Evolutionary conservation across 495 filamentous ascomycete genomes (phyloP).

Genomic region (Glonium stellatum): DNA sequence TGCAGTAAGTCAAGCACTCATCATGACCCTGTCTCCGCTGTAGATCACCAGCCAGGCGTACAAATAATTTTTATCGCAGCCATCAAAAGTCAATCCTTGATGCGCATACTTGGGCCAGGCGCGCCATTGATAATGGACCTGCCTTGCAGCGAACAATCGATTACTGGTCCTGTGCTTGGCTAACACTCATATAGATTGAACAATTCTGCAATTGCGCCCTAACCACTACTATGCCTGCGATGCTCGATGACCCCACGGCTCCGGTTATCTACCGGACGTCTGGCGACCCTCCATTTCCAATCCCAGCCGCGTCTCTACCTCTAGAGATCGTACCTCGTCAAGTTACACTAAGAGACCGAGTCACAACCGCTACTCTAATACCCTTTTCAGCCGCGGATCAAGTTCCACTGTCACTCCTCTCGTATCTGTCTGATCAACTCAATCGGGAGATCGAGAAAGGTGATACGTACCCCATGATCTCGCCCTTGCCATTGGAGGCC

Average conservation of each 20-base stretch:
- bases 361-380: constrained; percentile 83
- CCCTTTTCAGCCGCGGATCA: constrained; percentile 71
- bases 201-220: neutral
- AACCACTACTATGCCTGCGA: constrained; percentile 63
- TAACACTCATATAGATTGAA: neutral
- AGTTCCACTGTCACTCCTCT: constrained; percentile 67
- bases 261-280: constrained; percentile 56
- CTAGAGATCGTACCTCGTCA: constrained; percentile 65
- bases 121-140: neutral
- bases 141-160: neutral
- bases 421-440: constrained; percentile 77
- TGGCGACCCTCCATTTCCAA: constrained; percentile 57
- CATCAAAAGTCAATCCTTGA: neutral
- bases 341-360: constrained; percentile 82
- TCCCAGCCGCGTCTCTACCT: constrained; percentile 57
- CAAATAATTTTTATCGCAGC: neutral
- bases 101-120: neutral
- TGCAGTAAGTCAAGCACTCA: too few species aligned
- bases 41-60: too few species aligned
- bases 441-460: constrained; percentile 94
- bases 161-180: neutral
- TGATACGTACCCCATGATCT: constrained; percentile 92
- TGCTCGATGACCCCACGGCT: constrained; percentile 69
- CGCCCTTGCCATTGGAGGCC: constrained; percentile 62
- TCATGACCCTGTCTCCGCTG: too few species aligned